Evolutionary conservation across 306 rosid genomes (phyloP), one percentile per base, ranked within the genome.

Genomic region (Vigna mungo): DNA sequence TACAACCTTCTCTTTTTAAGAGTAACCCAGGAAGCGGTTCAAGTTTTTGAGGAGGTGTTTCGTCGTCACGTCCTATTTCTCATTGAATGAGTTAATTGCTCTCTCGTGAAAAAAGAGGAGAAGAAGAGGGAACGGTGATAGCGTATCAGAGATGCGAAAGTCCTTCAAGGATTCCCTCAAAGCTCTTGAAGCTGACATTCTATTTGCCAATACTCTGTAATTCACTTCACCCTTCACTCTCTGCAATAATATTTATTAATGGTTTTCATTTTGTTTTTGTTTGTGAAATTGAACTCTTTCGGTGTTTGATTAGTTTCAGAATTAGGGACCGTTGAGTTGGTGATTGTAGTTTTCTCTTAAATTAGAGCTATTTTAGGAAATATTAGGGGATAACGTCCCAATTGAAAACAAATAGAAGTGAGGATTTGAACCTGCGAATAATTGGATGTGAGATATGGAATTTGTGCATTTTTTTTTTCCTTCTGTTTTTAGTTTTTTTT

Each of bases 111-210:
- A 6, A 59, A 60, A 20, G 48, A 48, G 8, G 30, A 63, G 51
- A 41, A 41, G 13, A 47, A 15, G n/a, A 43, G 53, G 51, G 2
- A 13, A 48, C 0, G 13, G 49, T 61, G 4, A 48, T 18, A 39
- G 7, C n/a, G 3, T 17, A 39, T 9, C 5, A 79, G 49, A 72
- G 53, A 80, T 67, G 76, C 70, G 66, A 2, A 81, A 74, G 49
- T 75, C 84, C 5, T 81, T 81, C 80, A 81, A 75, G 72, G 84
- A 81, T 74, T 81, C 84, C 16, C 76, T 81, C 72, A 81, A 81
- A 81, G 84, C 84, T 66, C 84, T 81, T 58, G 71, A 81, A 67
- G 84, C 80, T 37, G 80, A 81, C n/a, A 75, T 81, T 6, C 80
- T 74, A 3, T 68, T 56, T 3, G 84, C 84, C 39, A 81, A 81